Conservation (phyloP, 2,329 filamentous ascomycete species). For the Paecilomyces niveus region DNA sequence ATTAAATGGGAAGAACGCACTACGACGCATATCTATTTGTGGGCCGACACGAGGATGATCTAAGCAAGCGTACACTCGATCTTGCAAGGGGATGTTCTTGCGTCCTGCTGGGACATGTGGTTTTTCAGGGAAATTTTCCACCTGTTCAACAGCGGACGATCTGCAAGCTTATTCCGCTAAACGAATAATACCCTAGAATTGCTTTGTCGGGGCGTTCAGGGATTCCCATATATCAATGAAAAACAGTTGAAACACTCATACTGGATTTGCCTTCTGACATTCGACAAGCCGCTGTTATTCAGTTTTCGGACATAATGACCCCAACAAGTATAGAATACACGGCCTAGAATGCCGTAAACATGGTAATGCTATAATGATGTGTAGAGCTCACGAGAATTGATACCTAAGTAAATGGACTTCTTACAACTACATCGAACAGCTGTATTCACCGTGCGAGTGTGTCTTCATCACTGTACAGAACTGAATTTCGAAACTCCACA, state of each 20-base stretch:
- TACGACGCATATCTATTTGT: constrained; percentile 15
- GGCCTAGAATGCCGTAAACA: neutral
- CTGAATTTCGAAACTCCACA: neutral
- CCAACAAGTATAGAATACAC: too few relatives aligned
- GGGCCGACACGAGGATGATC: constrained; percentile 22
- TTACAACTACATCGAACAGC: neutral
- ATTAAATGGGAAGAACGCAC: constrained; percentile 18
- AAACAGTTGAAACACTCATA: constrained; percentile 32
- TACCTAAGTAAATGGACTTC: neutral
- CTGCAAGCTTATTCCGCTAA: constrained; percentile 23
- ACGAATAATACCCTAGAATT: constrained; percentile 9
- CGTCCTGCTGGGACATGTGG: constrained; percentile 10
- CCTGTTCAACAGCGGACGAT: constrained; percentile 13
- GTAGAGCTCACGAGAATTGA: neutral
- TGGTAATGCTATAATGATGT: neutral
- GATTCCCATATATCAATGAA: constrained; percentile 27
- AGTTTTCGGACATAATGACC: neutral
- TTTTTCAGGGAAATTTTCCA: neutral
- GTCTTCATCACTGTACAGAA: neutral
- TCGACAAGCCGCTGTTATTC: neutral
- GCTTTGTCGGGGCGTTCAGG: constrained; percentile 24
- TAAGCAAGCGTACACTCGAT: neutral
- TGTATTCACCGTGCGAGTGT: neutral
- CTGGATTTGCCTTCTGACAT: constrained; percentile 1
- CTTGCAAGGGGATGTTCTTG: constrained; percentile 13